phyloP scores from a whole-genome alignment of 2,329 filamentous ascomycete species.

The Calonectria naviculata region DNA sequence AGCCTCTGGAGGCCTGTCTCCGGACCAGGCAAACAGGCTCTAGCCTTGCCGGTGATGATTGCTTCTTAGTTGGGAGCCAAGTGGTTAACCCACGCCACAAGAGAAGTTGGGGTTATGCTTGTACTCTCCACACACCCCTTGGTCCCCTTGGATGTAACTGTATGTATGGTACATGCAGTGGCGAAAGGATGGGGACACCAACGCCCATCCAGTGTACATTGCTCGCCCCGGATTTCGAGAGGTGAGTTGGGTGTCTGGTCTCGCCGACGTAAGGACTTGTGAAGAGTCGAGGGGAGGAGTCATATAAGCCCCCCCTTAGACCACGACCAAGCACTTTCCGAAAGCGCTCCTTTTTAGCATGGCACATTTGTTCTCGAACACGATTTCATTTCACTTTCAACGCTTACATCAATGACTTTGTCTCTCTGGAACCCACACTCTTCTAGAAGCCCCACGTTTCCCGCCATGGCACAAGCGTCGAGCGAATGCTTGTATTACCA shows the following conservation, averaged over 20 bases:
- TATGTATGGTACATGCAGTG: neutral
- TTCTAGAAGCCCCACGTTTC: constrained; percentile 11
- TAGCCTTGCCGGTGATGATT: neutral
- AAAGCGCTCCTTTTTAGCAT: neutral
- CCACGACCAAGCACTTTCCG: constrained; percentile 10
- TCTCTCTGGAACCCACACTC: constrained; percentile 11
- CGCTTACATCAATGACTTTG: constrained; percentile 17
- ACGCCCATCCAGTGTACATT: neutral
- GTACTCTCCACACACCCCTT: neutral
- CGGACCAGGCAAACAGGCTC: neutral
- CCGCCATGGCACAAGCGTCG: constrained; percentile 11
- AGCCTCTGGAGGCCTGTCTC: neutral
- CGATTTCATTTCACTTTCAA: neutral
- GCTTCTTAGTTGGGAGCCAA: neutral
- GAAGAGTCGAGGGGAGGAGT: neutral
- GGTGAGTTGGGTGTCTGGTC: neutral
- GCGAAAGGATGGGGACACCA: neutral
- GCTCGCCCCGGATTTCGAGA: neutral
- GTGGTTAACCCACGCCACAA: neutral
- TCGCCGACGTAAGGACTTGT: neutral
- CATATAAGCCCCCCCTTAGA: neutral
- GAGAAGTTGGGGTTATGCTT: neutral
- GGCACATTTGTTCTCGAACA: neutral
- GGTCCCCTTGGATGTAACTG: neutral
- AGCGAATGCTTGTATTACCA: constrained; percentile 10